Evolutionary conservation across 2,329 filamentous ascomycete genomes (phyloP).

Genomic region (Geosmithia flava): DNA sequence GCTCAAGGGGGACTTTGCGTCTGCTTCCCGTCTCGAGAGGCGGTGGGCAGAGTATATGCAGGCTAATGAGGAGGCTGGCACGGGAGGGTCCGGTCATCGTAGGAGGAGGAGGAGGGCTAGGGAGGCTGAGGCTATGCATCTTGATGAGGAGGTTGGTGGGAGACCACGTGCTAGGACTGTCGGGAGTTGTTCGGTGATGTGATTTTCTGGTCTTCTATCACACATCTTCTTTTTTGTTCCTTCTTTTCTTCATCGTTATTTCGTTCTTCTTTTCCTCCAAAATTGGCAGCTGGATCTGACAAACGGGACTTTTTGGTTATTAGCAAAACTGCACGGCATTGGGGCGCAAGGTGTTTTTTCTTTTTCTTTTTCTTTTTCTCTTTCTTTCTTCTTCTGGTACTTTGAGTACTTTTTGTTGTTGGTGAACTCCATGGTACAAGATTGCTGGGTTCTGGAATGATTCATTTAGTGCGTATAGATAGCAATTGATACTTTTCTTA

Average conservation of each 20-base stretch:
- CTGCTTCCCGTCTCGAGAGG: conserved; percentile 68
- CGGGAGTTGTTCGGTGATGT: conserved; percentile 54
- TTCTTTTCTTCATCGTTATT: neutral
- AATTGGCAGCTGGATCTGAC: neutral
- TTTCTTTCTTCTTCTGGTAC: conserved; percentile 34
- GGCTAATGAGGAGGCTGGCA: conserved; percentile 71
- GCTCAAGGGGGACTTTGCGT: conserved; percentile 58
- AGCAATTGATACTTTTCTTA: no score
- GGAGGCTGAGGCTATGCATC: conserved; percentile 69
- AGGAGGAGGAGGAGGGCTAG: conserved; percentile 65
- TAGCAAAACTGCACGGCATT: neutral
- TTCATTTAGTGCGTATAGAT: no score
- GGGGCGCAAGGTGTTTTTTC: neutral
- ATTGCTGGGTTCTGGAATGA: no score
- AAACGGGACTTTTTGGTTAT: neutral
- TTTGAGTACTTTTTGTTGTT: no score
- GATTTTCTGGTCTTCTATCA: conserved; percentile 7
- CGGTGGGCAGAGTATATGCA: conserved; percentile 97
- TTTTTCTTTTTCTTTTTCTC: neutral
- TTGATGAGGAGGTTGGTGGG: conserved; percentile 63
- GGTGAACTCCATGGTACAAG: no score
- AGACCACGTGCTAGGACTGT: conserved; percentile 52
- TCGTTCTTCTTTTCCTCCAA: neutral
- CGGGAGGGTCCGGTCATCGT: conserved; percentile 51
- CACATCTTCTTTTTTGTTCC: neutral